Conservation (phyloP, 1,284 basidiomycete genomes). For the Phellinidium pouzarii region DNA sequence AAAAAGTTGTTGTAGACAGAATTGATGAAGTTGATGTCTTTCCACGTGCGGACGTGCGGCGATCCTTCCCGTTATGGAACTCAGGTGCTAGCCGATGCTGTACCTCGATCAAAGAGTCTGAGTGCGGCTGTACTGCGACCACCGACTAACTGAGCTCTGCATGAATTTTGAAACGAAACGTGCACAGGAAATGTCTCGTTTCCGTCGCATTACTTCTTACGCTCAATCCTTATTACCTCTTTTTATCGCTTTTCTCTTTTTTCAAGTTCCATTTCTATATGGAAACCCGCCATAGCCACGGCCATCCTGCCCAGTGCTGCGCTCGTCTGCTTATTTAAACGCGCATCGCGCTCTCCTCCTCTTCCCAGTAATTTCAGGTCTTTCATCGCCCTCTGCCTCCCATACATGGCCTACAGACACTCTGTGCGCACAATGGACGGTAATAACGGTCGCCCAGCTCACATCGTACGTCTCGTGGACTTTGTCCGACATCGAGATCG, state of each 20-base stretch:
- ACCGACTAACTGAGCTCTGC: neutral
- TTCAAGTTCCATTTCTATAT: conserved; percentile 6
- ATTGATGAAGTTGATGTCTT: neutral
- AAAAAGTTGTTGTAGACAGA: neutral
- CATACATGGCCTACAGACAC: conserved; percentile 3
- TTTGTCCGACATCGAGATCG: neutral
- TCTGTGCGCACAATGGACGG: neutral
- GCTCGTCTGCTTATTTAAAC: neutral
- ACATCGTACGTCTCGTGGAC: neutral
- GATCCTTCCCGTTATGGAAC: neutral
- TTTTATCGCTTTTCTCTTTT: neutral
- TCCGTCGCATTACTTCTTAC: neutral
- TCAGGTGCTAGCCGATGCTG: conserved; percentile 3
- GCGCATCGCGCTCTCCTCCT: neutral
- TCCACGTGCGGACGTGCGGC: neutral
- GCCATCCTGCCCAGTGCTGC: neutral
- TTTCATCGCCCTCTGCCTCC: neutral
- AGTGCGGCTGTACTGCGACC: neutral
- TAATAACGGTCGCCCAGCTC: neutral
- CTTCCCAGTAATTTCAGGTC: neutral
- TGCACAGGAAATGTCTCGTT: conserved; percentile 6
- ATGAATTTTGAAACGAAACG: neutral
- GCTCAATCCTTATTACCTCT: neutral
- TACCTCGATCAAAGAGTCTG: neutral
- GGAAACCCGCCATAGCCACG: conserved; percentile 3